Base-by-base conservation (phyloP, 1,284 basidiomycete species). In the Apiotrichum gamsii region DNA sequence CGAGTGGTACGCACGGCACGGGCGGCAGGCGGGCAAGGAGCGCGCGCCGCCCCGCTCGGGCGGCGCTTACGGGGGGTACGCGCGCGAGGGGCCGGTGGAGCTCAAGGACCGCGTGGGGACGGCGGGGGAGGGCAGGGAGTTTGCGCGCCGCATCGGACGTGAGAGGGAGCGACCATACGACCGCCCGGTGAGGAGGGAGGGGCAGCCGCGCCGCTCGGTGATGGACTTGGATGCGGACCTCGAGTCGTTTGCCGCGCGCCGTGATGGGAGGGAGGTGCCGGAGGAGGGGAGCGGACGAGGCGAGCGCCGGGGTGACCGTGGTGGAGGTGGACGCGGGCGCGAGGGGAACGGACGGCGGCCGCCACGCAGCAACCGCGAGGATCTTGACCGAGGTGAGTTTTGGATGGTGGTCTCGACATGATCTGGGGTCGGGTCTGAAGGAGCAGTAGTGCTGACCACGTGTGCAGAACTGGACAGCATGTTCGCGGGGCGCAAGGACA, bases 141-240 rank as follows among this genome's bases (percentile, higher is more conserved):
- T 70, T 32, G 54, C 52, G 3, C 60, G 53, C 40, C 49, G 68
- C 8, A 54, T 68, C 42, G 62, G 64, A 1, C 55, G 58, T 35
- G 59, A 58, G 25, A 46, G 61, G 4, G 37, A 14, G 0, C 30
- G 25, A 1, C 58, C 59, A 5, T 61, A 62, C 35, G 50, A 31
- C 6, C 35, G 56, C 15, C 45, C 11, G 28, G 46, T 25, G 35
- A 30, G 32, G 47, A 40, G 24, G 15, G 37, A 39, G 13, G 16
- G 28, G 4, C 14, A 18, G 18, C 36, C 44, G 24, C 40, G 39
- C 4, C 32, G 47, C 16, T 61, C 59, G 8, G 54, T 53, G 19
- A 62, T 61, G 19, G 68, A 70, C 52, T 52, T 70, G 28, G 68
- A 70, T 52, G 48, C 51, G 19, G 65, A 70, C 39, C 48, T 70